Evolutionary conservation across 345 rosid genomes (phyloP).

Genomic region (Rhodamnia argentea): DNA sequence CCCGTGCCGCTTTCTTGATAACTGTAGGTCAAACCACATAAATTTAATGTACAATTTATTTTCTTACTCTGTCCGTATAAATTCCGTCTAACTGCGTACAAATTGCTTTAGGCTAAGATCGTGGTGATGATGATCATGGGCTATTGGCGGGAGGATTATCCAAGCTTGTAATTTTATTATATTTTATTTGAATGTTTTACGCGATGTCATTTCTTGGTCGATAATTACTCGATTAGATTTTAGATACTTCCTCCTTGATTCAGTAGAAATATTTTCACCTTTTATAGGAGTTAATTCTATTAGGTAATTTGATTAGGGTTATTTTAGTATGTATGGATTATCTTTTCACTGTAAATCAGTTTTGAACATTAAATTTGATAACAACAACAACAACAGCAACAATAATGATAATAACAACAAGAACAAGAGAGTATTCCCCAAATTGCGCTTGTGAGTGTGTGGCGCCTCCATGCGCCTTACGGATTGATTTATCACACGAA

Average conservation of each 20-base stretch:
- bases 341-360: background rate
- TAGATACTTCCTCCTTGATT: background rate
- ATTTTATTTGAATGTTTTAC: background rate
- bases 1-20: rapidly evolving
- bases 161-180: background rate
- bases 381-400: too few species aligned
- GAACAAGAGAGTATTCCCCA: too few species aligned
- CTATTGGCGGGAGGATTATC: background rate
- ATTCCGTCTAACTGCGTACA: too few species aligned
- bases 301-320: background rate
- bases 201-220: background rate
- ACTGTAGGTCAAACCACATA: background rate
- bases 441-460: too few species aligned
- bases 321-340: background rate
- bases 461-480: too few species aligned
- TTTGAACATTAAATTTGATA: background rate
- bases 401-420: background rate
- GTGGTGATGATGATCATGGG: too few species aligned
- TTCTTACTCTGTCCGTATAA: rapidly evolving
- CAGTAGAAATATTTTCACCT: background rate
- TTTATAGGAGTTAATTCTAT: background rate
- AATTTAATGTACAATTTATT: background rate
- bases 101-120: too few species aligned
- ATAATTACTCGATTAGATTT: background rate
- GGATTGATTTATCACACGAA: background rate